Base-by-base conservation (phyloP, 1,284 basidiomycete genomes). In the Ustilago loliicola region DNA sequence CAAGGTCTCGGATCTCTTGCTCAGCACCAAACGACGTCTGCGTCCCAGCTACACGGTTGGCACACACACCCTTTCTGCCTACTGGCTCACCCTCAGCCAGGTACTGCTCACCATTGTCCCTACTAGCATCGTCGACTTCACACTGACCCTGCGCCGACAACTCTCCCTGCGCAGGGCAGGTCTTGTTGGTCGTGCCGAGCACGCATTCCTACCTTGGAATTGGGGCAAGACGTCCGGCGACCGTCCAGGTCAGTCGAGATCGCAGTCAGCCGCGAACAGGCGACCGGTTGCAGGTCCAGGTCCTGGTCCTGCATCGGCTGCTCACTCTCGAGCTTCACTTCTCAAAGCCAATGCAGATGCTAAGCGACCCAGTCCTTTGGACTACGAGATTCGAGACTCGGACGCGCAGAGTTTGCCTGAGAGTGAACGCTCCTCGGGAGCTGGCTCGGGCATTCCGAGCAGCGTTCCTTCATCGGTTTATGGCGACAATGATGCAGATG, bases 391-490 rank as follows among this genome's bases (percentile, higher is more conserved):
- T 42, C 63, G 73, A 21, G 74, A 76, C 52, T 73, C 61, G 71
- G 73, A 79, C 42, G 68, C 67, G 5, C 60, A 62, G 48, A 73
- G 73, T 45, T 59, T 72, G 32, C 66, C 73, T 15, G 73, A 76
- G 19, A 77, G 73, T 61, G 73, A 80, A 32, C 67, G 67, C 9
- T 76, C 77, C 2, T 67, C 74, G 9, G 72, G 72, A 13, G 62
- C 67, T 8, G 72, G 72, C 11, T 81, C 80, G 8, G 80, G 80
- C n/a, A 65, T 81, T 25, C 71, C 78, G 1, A 77, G 74, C 52
- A 77, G 73, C 63, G 80, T 81, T 11, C 77, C 80, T 8, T 74
- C 71, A 3, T 78, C 75, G 1, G 75, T 78, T 0, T 80, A 77
- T 48, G 71, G 72, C 23, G 74, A 80, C 50, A 66, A 72, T 56